Conservation (phyloP, 2,329 filamentous ascomycete genomes). For the Hymenotorrendiella dingleyae region DNA sequence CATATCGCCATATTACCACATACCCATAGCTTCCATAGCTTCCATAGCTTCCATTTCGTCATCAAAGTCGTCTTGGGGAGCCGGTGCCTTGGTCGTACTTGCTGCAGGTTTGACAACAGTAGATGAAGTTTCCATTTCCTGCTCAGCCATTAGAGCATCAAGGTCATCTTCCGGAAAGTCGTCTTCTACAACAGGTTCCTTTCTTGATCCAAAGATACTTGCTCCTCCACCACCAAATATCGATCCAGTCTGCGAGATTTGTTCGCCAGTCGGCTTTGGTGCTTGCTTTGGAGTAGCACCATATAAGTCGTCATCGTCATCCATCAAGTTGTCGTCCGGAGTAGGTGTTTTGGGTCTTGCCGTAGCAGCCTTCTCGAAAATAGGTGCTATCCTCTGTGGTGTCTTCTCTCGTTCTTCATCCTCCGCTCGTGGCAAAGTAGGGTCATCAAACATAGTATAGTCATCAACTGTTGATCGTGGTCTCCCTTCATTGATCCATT, state of each 20-base stretch:
- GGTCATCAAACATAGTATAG: constrained; percentile 26
- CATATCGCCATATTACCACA: neutral
- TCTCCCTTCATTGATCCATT: constrained; percentile 78
- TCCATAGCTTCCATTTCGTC: constrained; percentile 36
- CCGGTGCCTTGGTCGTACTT: too few species aligned
- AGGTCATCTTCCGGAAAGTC: constrained; percentile 38
- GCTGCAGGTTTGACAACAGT: constrained; percentile 11
- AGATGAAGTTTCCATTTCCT: constrained; percentile 23
- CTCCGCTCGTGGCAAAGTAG: constrained; percentile 22
- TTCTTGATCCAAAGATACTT: constrained; percentile 25
- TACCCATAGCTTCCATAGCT: too few species aligned
- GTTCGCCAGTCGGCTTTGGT: constrained; percentile 12
- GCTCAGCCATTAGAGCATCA: constrained; percentile 22
- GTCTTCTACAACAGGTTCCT: constrained; percentile 15
- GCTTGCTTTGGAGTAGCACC: constrained; percentile 41
- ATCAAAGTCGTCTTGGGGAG: constrained; percentile 37
- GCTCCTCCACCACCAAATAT: constrained; percentile 16
- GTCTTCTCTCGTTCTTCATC: constrained; percentile 25
- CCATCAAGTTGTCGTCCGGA: neutral
- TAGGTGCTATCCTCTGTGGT: constrained; percentile 33
- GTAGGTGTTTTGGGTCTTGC: constrained; percentile 28
- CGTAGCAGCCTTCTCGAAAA: constrained; percentile 29
- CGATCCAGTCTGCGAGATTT: constrained; percentile 18
- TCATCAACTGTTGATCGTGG: constrained; percentile 36
- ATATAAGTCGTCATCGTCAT: constrained; percentile 38